These are phyloP conservation scores for Puya raimondii DNA, from an alignment of 176 grass and related monocot genomes.

Conservation along the genomic window DNA sequence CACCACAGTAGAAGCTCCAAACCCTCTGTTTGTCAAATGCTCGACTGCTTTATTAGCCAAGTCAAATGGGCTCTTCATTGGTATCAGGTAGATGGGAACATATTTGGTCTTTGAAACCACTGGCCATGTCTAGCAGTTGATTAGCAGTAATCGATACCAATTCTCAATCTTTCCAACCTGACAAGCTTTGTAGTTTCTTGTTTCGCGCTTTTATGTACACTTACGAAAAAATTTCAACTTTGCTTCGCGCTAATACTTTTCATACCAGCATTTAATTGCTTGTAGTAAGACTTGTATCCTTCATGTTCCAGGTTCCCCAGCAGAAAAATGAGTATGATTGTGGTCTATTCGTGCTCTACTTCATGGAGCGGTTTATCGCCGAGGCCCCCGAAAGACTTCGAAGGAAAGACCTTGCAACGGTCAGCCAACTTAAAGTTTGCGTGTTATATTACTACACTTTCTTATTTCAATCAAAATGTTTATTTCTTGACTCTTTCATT, in stretches of 20 bases:
- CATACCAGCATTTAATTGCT: not conserved
- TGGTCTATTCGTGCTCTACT: slow-evolving; percentile 88
- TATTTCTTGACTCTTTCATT: not conserved
- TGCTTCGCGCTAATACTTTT: not conserved
- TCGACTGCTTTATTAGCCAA: too few relatives aligned
- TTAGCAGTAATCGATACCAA: too few relatives aligned
- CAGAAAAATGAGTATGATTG: slow-evolving; percentile 92
- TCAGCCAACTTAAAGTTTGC: slow-evolving; percentile 17
- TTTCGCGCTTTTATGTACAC: not conserved
- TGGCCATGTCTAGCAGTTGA: too few relatives aligned
- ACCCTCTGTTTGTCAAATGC: too few relatives aligned
- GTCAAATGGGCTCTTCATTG: too few relatives aligned
- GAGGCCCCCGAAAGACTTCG: slow-evolving; percentile 72
- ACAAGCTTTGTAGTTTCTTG: too few relatives aligned
- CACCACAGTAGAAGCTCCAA: too few relatives aligned
- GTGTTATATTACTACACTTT: not conserved
- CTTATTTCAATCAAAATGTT: slow-evolving; percentile 13
- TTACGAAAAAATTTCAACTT: not conserved
- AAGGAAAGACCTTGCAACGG: slow-evolving; percentile 53
- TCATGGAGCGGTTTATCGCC: slow-evolving; percentile 67
- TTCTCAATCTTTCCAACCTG: too few relatives aligned
- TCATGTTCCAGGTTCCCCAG: slow-evolving; percentile 68
- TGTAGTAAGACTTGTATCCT: not conserved
- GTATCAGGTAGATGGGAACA: too few relatives aligned
- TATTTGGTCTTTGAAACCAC: too few relatives aligned